Conservation (phyloP, 2,329 filamentous ascomycete species). For the Aspergillus nomiae region DNA sequence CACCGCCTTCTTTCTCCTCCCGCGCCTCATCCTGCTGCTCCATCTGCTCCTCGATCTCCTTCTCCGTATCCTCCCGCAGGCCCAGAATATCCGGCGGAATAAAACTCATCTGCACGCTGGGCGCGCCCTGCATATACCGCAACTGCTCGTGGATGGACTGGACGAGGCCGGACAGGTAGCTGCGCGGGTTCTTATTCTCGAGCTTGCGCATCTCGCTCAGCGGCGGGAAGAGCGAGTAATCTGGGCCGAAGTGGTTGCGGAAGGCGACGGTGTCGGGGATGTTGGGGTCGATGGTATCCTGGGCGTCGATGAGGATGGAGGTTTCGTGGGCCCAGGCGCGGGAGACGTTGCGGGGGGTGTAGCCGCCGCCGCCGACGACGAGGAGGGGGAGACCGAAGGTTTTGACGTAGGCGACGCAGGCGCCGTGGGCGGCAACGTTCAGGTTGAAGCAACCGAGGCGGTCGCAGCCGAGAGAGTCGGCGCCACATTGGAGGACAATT, state of each 20-base stretch:
- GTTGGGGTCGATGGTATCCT: conserved; percentile 68
- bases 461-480: conserved; percentile 91
- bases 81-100: conserved; percentile 76
- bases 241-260: conserved; percentile 83
- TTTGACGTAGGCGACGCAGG: conserved; percentile 89
- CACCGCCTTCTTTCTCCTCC: conserved; percentile 37
- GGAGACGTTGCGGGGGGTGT: conserved; percentile 94
- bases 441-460: conserved; percentile 94
- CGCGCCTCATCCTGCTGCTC: conserved; percentile 39
- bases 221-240: conserved; percentile 84
- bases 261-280: conserved; percentile 83
- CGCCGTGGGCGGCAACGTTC: conserved; percentile 90
- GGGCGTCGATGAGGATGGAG: conserved; percentile 77
- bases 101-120: conserved; percentile 80
- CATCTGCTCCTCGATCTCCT: conserved; percentile 48
- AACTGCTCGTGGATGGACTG: conserved; percentile 82
- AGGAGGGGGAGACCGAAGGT: conserved; percentile 77
- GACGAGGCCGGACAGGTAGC: conserved; percentile 74
- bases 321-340: conserved; percentile 98
- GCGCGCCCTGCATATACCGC: conserved; percentile 78
- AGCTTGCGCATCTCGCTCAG: conserved; percentile 70
- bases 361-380: conserved; percentile 91
- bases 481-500: conserved; percentile 93
- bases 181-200: conserved; percentile 76
- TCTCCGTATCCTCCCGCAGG: conserved; percentile 51